A percentile compares a stretch with the other conserved stretches of the same genome.
Evolutionary conservation across 768 basidiomycete genomes (phyloP).

Genomic region (Nevesoporus exiguus): DNA sequence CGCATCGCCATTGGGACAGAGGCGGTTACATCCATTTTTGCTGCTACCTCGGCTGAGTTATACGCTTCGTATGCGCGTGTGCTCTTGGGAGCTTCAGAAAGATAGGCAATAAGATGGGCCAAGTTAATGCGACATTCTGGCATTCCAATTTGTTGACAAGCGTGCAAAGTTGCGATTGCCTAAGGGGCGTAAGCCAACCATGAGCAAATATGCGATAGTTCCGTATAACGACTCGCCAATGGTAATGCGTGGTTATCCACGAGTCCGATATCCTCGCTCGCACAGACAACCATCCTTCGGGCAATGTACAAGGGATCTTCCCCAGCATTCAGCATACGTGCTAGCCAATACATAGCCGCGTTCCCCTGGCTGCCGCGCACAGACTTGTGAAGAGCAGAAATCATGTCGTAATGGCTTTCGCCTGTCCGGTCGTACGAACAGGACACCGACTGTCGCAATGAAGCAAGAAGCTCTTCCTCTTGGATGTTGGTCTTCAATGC

Average conservation of each 20-base stretch:
- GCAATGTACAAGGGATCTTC: slow-evolving; percentile 81
- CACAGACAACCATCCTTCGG: slow-evolving; percentile 71
- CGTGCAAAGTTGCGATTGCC: slow-evolving; percentile 61
- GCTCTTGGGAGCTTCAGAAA: slow-evolving; percentile 80
- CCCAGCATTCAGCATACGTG: slow-evolving; percentile 75
- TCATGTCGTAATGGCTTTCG: slow-evolving; percentile 77
- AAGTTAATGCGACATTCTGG: slow-evolving; percentile 78
- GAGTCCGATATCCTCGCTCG: slow-evolving; percentile 83
- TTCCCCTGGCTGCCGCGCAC: slow-evolving; percentile 72
- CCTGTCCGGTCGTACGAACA: slow-evolving; percentile 73
- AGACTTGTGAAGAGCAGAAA: slow-evolving; percentile 80
- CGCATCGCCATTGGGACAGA: slow-evolving; percentile 71
- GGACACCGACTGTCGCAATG: slow-evolving; percentile 60
- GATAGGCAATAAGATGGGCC: slow-evolving; percentile 72
- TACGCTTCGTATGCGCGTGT: slow-evolving; percentile 80
- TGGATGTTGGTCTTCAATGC: slow-evolving; percentile 37
- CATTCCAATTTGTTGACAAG: slow-evolving; percentile 74
- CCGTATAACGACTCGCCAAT: slow-evolving; percentile 41
- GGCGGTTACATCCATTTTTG: slow-evolving; percentile 46
- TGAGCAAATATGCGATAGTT: slow-evolving; percentile 9
- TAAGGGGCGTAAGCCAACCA: slow-evolving; percentile 21
- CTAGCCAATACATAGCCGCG: slow-evolving; percentile 87
- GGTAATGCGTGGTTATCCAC: slow-evolving; percentile 77
- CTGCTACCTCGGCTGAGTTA: slow-evolving; percentile 60
- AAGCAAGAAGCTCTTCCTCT: slow-evolving; percentile 50